phyloP scores from a whole-genome alignment of 2,329 filamentous ascomycete species.

The Sodiomyces alkalinus region DNA sequence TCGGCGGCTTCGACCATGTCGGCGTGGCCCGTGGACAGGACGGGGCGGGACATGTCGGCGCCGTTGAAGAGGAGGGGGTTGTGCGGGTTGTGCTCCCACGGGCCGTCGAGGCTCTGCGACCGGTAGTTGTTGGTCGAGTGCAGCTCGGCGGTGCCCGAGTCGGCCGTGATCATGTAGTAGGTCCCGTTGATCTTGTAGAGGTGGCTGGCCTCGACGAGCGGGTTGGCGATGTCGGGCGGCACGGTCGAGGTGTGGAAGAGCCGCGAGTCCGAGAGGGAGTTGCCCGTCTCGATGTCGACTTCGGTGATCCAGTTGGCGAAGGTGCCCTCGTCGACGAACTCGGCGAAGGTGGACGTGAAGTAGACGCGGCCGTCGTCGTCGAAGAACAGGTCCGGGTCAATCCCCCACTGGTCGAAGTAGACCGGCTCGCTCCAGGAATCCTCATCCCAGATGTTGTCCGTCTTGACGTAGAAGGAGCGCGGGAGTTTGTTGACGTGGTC shows the following conservation, averaged over 20 bases:
- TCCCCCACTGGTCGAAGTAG: constrained; percentile 8
- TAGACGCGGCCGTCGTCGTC: constrained; percentile 6
- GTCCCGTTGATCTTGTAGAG: constrained; percentile 7
- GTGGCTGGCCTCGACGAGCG: constrained; percentile 6
- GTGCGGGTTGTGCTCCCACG: constrained; percentile 7
- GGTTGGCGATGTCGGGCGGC: constrained; percentile 4
- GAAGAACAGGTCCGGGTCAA: constrained; percentile 6
- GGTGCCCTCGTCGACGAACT: constrained; percentile 5
- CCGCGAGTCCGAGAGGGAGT: constrained; percentile 6
- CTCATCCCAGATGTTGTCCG: constrained; percentile 6
- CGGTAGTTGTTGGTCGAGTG: constrained; percentile 7
- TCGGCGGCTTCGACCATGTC: constrained; percentile 6
- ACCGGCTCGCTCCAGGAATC: constrained; percentile 7
- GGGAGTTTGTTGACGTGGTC: constrained; percentile 7
- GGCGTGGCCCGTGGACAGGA: constrained; percentile 7
- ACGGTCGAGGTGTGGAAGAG: constrained; percentile 7
- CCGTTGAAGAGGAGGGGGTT: constrained; percentile 8
- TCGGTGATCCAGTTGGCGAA: constrained; percentile 9
- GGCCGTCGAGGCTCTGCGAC: constrained; percentile 3
- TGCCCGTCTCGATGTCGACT: constrained; percentile 7
- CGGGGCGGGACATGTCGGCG: constrained; percentile 6
- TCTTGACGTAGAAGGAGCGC: constrained; percentile 7
- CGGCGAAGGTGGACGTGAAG: constrained; percentile 5
- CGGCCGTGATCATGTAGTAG: constrained; percentile 8
- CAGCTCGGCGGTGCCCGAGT: constrained; percentile 6